phyloP scores from a whole-genome alignment of 2,329 filamentous ascomycete genomes.

The Cytospora chrysosperma region DNA sequence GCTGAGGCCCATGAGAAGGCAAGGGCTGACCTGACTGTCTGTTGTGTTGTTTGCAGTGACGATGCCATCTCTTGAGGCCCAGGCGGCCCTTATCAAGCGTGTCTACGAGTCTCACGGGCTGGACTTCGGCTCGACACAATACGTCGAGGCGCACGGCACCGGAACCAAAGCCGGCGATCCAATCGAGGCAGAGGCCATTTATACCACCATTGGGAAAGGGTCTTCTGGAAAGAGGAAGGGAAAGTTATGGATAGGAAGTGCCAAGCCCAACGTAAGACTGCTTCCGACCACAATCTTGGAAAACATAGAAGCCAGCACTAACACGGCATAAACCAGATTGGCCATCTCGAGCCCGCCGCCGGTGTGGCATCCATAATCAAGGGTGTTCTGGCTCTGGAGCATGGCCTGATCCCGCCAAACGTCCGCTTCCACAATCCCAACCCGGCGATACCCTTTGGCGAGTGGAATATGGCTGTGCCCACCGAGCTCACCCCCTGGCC shows the following conservation, averaged over 20 bases:
- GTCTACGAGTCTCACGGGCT: conserved; percentile 42
- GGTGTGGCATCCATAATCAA: conserved; percentile 11
- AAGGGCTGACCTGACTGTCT: background rate
- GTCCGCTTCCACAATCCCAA: conserved; percentile 50
- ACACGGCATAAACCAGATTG: background rate
- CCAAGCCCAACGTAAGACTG: conserved; percentile 33
- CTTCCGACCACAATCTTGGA: background rate
- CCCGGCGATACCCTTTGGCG: conserved; percentile 46
- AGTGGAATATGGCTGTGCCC: conserved; percentile 51
- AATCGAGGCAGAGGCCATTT: conserved; percentile 4
- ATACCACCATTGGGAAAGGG: conserved; percentile 12
- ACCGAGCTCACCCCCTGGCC: conserved; percentile 46
- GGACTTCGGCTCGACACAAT: conserved; percentile 30
- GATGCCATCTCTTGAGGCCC: conserved; percentile 27
- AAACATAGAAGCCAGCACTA: background rate
- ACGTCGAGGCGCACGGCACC: conserved; percentile 9
- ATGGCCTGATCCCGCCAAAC: conserved; percentile 45
- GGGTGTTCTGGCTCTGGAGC: conserved; percentile 3
- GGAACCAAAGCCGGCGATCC: conserved; percentile 11
- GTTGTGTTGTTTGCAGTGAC: conserved; percentile 3
- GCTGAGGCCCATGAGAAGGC: background rate
- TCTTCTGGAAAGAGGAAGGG: conserved; percentile 26
- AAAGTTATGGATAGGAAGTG: conserved; percentile 32
- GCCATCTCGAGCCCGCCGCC: background rate
- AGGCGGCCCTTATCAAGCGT: conserved; percentile 42